phyloP scores from a whole-genome alignment of 176 grass and related monocot species.

The Oryza glaberrima region DNA sequence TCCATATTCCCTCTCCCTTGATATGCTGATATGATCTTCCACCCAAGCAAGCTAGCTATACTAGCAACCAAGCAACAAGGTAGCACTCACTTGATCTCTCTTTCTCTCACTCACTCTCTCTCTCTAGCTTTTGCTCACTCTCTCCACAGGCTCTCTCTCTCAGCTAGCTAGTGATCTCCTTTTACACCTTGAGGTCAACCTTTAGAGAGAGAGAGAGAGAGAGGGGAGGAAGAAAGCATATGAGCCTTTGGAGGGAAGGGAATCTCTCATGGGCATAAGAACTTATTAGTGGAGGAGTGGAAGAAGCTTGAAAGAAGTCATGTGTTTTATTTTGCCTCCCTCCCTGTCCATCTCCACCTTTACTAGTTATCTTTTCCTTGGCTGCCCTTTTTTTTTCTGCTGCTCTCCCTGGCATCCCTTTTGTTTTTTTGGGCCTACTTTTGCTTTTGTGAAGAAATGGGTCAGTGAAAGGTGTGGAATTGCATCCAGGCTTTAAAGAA shows the following conservation, averaged over 20 bases:
- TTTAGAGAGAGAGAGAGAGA: conserved; percentile 44
- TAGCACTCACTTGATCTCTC: neutral
- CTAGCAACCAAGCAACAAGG: neutral
- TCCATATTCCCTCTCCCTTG: conserved; percentile 52
- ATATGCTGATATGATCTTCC: conserved; percentile 43
- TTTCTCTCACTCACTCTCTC: neutral
- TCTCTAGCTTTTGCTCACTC: conserved; percentile 36
- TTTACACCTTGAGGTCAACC: conserved; percentile 50
- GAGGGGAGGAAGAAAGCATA: conserved; percentile 26
- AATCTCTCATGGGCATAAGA: conserved; percentile 51
- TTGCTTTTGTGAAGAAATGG: conserved; percentile 63
- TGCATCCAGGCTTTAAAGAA: conserved; percentile 58
- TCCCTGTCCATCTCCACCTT: conserved; percentile 32
- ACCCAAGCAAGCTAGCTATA: conserved; percentile 21
- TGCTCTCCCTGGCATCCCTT: neutral
- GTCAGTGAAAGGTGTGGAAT: conserved; percentile 42
- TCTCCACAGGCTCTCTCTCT: conserved; percentile 16
- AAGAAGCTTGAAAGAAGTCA: conserved; percentile 45
- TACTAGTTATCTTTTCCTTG: conserved; percentile 43
- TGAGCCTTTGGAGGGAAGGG: conserved; percentile 46
- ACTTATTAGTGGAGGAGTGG: conserved; percentile 36
- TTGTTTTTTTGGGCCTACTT: conserved; percentile 43
- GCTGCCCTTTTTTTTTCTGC: conserved; percentile 36
- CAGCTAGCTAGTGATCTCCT: neutral
- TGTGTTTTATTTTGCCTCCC: conserved; percentile 60